Base-by-base conservation (phyloP, 1,284 basidiomycete genomes). In the Athelia sp. region DNA sequence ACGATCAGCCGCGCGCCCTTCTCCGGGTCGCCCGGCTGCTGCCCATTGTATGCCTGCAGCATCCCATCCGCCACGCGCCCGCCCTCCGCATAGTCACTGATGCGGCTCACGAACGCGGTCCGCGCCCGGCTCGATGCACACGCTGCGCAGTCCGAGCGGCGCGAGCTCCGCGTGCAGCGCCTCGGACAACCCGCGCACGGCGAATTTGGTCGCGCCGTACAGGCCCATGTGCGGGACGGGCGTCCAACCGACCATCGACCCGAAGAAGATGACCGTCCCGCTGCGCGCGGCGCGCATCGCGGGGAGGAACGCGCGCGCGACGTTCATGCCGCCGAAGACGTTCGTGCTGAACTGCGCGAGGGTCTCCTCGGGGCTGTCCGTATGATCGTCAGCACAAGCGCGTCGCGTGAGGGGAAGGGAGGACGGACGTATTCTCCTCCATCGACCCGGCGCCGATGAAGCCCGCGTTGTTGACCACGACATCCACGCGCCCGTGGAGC, bases 401-500 rank as follows among this genome's bases (percentile, higher is more conserved):
- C n/a, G 17, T 6, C 8, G 8, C 6, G 6, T 6, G 15, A 15
- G 21, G 15, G 15, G 36, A 18, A n/a, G 36, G n/a, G 6, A 22
- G 15, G 36, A 40, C 36, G 6, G 10, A 40, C 36, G 36, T 18
- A 9, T 18, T 18, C 21, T 40, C 36, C n/a, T 40, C 36, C 36
- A 40, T 17, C 15, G 36, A 17, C 21, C 36, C 36, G 15, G 17
- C 36, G n/a, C 21, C 17, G 15, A 40, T 17, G 15, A 50, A 53
- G 23, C 72, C 73, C 11, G 73, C 73, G 58, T 73, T 75, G 47
- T 67, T 69, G 53, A 75, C 62, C 3, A 74, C 63, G 6, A 71
- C 67, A 56, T 75, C 73, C 32, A 75, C 62, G 6, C 72, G 58
- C 1, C 65, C 63, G 49, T 70, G 72, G 1, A 60, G 49, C 0